A percentile compares a stretch with the other conserved stretches of the same genome.
Evolutionary conservation across 2,329 filamentous ascomycete genomes (phyloP).

Genomic region (Aureobasidium lini): DNA sequence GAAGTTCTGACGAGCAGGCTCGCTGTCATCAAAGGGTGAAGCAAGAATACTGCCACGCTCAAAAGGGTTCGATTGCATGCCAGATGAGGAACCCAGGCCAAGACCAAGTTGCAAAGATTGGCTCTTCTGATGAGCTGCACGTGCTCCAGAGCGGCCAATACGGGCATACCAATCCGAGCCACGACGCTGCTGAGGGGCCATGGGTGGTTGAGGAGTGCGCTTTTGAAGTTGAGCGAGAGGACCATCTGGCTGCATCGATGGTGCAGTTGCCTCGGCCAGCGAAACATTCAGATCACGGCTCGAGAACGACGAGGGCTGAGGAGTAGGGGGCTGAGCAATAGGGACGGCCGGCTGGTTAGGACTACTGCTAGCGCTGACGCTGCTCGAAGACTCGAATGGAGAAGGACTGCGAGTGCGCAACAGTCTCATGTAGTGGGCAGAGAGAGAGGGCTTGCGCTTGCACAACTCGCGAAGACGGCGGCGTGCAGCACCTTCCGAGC

Average conservation of each 20-base stretch:
- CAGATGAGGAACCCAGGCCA: constrained; percentile 27
- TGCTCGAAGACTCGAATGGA: constrained; percentile 39
- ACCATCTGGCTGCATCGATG: constrained; percentile 44
- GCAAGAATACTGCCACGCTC: constrained; percentile 26
- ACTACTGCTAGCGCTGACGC: constrained; percentile 16
- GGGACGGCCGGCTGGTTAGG: background rate
- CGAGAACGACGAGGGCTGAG: constrained; percentile 32
- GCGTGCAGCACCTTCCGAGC: constrained; percentile 51
- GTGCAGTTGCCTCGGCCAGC: constrained; percentile 43
- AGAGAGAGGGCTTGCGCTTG: constrained; percentile 53
- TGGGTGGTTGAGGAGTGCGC: constrained; percentile 30
- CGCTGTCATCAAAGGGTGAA: constrained; percentile 35
- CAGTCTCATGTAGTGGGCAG: constrained; percentile 57
- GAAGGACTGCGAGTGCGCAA: constrained; percentile 54
- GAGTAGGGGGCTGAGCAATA: background rate
- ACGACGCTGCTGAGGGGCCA: constrained; percentile 20
- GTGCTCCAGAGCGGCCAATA: constrained; percentile 38
- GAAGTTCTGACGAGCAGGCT: constrained; percentile 22
- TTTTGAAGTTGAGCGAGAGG: constrained; percentile 37
- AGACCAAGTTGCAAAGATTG: constrained; percentile 42
- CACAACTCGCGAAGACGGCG: constrained; percentile 52
- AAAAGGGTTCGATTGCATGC: constrained; percentile 11
- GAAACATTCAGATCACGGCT: constrained; percentile 45
- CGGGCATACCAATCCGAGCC: constrained; percentile 35
- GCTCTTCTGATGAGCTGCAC: constrained; percentile 45